phyloP scores from a whole-genome alignment of 441 rosid genomes.

The Omphalea diandra region DNA sequence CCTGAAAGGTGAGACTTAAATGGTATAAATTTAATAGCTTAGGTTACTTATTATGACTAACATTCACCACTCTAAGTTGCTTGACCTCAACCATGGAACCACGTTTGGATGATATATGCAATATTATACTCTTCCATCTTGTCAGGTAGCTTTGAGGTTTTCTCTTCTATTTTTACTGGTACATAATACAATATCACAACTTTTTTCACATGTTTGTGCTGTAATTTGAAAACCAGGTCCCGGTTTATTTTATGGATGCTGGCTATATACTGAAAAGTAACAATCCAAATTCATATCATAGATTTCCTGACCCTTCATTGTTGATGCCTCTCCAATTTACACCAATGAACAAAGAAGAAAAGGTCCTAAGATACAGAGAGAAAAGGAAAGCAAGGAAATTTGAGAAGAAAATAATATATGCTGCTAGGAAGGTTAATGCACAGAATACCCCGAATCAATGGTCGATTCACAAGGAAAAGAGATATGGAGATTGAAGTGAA shows the following conservation, averaged over 20 bases:
- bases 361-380: constrained; percentile 6
- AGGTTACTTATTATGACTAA: neutral
- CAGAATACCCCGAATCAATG: constrained; percentile 33
- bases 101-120: neutral
- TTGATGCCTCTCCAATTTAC: constrained; percentile 23
- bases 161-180: neutral
- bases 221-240: constrained; percentile 17
- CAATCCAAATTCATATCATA: constrained; percentile 18
- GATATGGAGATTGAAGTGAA: constrained; percentile 21
- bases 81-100: neutral
- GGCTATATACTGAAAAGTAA: constrained; percentile 16
- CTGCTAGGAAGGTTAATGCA: constrained; percentile 26
- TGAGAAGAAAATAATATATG: constrained; percentile 15
- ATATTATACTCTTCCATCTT: neutral
- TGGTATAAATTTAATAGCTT: neutral
- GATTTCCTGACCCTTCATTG: constrained; percentile 17
- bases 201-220: neutral
- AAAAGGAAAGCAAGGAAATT: constrained; percentile 8
- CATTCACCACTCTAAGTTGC: neutral
- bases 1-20: neutral
- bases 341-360: constrained; percentile 16
- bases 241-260: constrained; percentile 11
- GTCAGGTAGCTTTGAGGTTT: neutral
- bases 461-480: constrained; percentile 34
- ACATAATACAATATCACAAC: neutral